A percentile compares a stretch with the other conserved stretches of the same genome.
phyloP scores from a whole-genome alignment of 2,329 filamentous ascomycete genomes.

The Xylaria sp. region DNA sequence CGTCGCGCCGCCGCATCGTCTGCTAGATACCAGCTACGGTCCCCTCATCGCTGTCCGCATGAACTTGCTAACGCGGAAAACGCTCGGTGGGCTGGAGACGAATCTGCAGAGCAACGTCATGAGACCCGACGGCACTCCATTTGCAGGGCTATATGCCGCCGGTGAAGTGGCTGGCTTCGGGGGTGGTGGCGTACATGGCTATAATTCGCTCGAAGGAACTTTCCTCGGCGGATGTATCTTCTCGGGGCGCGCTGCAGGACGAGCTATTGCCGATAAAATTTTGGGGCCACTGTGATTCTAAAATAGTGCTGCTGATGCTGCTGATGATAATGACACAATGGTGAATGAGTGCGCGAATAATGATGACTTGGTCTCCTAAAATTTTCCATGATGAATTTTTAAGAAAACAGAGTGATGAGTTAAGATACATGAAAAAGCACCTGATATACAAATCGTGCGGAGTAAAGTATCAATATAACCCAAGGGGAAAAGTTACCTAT shows the following conservation, averaged over 20 bases:
- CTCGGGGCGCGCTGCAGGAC: conserved; percentile 67
- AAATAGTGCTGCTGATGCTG: not conserved
- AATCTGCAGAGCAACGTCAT: conserved; percentile 67
- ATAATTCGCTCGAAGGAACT: conserved; percentile 70
- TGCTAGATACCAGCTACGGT: conserved; percentile 65
- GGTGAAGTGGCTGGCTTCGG: conserved; percentile 71
- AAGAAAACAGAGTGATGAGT: not conserved
- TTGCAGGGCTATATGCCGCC: conserved; percentile 68
- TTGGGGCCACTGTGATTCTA: conserved; percentile 33
- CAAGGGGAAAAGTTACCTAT: too few species aligned
- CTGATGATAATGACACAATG: not conserved
- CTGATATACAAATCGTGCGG: too few species aligned
- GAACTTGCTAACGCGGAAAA: conserved; percentile 71
- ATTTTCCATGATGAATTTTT: not conserved
- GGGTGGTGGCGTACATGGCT: conserved; percentile 71
- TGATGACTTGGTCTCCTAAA: not conserved
- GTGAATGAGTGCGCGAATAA: not conserved
- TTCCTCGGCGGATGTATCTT: conserved; percentile 73
- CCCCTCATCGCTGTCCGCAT: conserved; percentile 70
- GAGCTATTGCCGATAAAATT: conserved; percentile 63
- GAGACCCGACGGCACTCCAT: conserved; percentile 58
- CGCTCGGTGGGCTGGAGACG: conserved; percentile 69
- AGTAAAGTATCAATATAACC: too few species aligned
- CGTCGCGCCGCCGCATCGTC: conserved; percentile 63
- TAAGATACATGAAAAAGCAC: too few species aligned